A percentile compares a stretch with the other conserved stretches of the same genome.
Evolutionary conservation across 1,284 basidiomycete genomes (phyloP).

Genomic region (Cutaneotrichosporon cutaneum): DNA sequence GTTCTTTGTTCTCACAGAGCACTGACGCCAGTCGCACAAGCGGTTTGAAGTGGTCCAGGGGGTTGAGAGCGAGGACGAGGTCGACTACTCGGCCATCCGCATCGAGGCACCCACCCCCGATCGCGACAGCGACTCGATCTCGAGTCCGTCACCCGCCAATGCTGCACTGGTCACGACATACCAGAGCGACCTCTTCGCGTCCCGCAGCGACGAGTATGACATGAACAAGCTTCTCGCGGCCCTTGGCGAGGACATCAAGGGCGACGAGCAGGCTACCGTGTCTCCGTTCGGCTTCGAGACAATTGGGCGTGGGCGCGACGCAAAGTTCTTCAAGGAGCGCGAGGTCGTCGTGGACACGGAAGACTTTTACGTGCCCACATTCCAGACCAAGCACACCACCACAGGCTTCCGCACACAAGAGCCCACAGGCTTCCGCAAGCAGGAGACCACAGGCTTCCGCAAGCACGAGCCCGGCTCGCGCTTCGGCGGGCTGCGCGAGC

Average conservation of each 20-base stretch:
- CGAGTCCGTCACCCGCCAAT: not conserved
- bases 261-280: not conserved
- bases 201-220: slow-evolving; percentile 6
- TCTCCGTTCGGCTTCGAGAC: slow-evolving; percentile 6
- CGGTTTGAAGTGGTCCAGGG: not conserved
- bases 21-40: not conserved
- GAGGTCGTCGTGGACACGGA: not conserved
- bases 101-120: slow-evolving; percentile 2
- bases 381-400: slow-evolving; percentile 4
- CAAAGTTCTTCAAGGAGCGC: slow-evolving; percentile 5
- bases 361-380: slow-evolving; percentile 14
- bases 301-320: not conserved
- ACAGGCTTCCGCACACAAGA: not conserved
- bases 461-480: not conserved
- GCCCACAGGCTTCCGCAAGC: too few species aligned
- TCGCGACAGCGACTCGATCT: not conserved
- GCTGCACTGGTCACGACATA: not conserved
- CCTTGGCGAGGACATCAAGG: not conserved
- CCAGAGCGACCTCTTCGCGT: not conserved
- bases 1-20: not conserved
- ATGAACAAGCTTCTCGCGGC: slow-evolving; percentile 3
- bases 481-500: not conserved
- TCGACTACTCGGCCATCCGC: not conserved
- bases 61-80: not conserved
- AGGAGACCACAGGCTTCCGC: not conserved